Evolutionary conservation across 2,329 filamentous ascomycete species (phyloP).

Genomic region (Trichophyton equinum): DNA sequence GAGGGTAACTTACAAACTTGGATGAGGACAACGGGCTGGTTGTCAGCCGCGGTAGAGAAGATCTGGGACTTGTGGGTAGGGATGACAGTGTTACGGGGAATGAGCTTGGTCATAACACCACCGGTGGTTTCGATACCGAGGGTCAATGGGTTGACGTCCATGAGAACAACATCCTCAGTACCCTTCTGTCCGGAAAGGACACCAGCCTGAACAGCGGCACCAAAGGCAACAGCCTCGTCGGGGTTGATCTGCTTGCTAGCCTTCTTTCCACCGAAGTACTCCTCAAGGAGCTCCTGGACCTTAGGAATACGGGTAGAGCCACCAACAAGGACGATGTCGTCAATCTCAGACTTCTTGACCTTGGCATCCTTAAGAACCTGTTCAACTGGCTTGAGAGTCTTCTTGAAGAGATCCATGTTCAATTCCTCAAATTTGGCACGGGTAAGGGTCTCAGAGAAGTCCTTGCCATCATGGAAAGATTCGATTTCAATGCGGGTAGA

Average conservation of each 20-base stretch:
- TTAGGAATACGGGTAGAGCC: constrained; percentile 99
- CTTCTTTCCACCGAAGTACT: constrained; percentile 92
- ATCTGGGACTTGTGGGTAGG: constrained; percentile 96
- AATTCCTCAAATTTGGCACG: constrained; percentile 99
- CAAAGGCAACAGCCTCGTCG: constrained; percentile 96
- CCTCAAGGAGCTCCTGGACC: constrained; percentile 86
- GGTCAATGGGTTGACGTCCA: constrained; percentile 94
- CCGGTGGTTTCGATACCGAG: constrained; percentile 96
- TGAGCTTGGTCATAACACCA: constrained; percentile 95
- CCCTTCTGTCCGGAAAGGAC: constrained; percentile 80
- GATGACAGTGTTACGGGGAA: constrained; percentile 86
- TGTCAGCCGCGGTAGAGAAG: constrained; percentile 92
- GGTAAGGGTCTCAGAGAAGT: constrained; percentile 96
- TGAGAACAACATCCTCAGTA: constrained; percentile 70
- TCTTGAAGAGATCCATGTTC: constrained; percentile 98
- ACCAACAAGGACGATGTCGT: constrained; percentile 96
- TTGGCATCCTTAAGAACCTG: constrained; percentile 98
- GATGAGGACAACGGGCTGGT: constrained; percentile 90
- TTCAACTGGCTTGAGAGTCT: constrained; percentile 96
- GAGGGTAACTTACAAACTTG: constrained; percentile 55
- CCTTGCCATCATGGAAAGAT: constrained; percentile 88
- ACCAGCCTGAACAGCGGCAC: constrained; percentile 94
- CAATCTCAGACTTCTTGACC: constrained; percentile 86
- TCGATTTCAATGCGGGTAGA: constrained; percentile 93
- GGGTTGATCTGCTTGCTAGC: constrained; percentile 99